Conservation (phyloP, 306 rosid species). For the Cyclanthera cordifolia region DNA sequence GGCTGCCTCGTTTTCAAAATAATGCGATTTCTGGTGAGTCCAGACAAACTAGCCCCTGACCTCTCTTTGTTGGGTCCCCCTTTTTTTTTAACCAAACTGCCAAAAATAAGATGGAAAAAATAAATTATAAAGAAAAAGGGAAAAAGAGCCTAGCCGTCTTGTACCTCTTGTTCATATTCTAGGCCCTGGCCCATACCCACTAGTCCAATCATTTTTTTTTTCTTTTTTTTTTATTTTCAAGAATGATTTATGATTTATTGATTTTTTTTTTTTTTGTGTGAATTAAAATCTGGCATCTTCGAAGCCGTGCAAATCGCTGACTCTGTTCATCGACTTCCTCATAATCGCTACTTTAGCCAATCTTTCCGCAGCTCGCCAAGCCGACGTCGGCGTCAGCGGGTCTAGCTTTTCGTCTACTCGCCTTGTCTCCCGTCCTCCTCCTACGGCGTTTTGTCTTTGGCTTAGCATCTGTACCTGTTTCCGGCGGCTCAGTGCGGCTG, state of each 20-base stretch:
- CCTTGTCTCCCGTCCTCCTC: slow-evolving; percentile 3
- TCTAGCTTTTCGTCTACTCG: slow-evolving; percentile 48
- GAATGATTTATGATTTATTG: not conserved
- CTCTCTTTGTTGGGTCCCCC: slow-evolving; percentile 13
- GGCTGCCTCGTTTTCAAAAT: not conserved
- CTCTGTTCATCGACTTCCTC: slow-evolving; percentile 97
- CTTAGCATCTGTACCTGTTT: slow-evolving; percentile 24
- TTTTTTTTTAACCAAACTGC: not conserved
- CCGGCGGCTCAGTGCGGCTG: slow-evolving; percentile 46
- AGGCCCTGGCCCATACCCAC: slow-evolving; percentile 32
- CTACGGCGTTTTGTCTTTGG: slow-evolving; percentile 22
- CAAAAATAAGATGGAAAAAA: slow-evolving; percentile 15
- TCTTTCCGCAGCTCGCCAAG: slow-evolving; percentile 96
- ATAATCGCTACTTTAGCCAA: slow-evolving; percentile 85
- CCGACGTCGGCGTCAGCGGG: slow-evolving; percentile 84
- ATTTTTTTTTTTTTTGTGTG: slow-evolving; percentile 2
- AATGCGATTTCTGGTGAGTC: not conserved
- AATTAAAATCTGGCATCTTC: slow-evolving; percentile 93
- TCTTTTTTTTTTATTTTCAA: not conserved
- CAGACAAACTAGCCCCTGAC: not conserved
- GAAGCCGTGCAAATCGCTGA: slow-evolving; percentile 93
- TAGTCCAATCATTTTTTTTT: slow-evolving; percentile 6
- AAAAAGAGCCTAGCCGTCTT: slow-evolving; percentile 57
- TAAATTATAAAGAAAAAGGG: not conserved
- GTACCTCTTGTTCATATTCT: slow-evolving; percentile 36